These are phyloP conservation scores for Saitoella complicata DNA, from an alignment of 805 yeast genomes.

Conservation along the genomic window DNA sequence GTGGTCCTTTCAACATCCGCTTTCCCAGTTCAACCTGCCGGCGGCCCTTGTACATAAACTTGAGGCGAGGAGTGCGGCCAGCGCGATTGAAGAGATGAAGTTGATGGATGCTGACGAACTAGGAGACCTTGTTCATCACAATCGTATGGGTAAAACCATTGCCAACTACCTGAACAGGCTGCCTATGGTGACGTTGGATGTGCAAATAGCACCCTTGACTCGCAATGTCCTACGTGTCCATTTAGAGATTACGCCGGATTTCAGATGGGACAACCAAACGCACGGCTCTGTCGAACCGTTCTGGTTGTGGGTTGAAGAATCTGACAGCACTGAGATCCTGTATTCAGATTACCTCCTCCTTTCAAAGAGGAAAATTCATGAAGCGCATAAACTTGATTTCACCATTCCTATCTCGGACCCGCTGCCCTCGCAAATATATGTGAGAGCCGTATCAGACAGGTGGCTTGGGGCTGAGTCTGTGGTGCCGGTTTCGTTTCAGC, in stretches of 20 bases:
- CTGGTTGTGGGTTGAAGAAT: constrained; percentile 86
- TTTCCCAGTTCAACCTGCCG: constrained; percentile 63
- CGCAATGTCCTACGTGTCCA: constrained; percentile 71
- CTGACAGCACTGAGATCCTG: constrained; percentile 52
- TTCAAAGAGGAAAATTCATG: constrained; percentile 36
- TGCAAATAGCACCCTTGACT: constrained; percentile 81
- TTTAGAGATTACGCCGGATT: constrained; percentile 53
- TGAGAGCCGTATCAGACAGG: constrained; percentile 62
- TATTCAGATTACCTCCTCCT: constrained; percentile 73
- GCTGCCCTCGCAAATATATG: constrained; percentile 72
- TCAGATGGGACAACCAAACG: constrained; percentile 63
- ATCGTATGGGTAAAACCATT: constrained; percentile 49
- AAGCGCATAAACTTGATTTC: constrained; percentile 62
- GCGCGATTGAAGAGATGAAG: constrained; percentile 49
- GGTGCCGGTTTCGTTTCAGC: constrained; percentile 74
- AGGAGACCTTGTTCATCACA: constrained; percentile 81
- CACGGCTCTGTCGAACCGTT: constrained; percentile 79
- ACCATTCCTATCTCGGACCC: constrained; percentile 86
- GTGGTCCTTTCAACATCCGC: constrained; percentile 90
- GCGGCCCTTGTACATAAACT: constrained; percentile 45
- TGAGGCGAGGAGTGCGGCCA: constrained; percentile 38
- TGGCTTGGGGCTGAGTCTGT: constrained; percentile 80
- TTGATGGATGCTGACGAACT: constrained; percentile 61
- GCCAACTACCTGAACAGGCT: constrained; percentile 48
- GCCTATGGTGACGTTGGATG: constrained; percentile 58